A percentile compares a stretch with the other conserved stretches of the same genome.
Evolutionary conservation across 371 early-diverging fungal genomes (phyloP).

Genomic region (Syncephalastrum monosporum): DNA sequence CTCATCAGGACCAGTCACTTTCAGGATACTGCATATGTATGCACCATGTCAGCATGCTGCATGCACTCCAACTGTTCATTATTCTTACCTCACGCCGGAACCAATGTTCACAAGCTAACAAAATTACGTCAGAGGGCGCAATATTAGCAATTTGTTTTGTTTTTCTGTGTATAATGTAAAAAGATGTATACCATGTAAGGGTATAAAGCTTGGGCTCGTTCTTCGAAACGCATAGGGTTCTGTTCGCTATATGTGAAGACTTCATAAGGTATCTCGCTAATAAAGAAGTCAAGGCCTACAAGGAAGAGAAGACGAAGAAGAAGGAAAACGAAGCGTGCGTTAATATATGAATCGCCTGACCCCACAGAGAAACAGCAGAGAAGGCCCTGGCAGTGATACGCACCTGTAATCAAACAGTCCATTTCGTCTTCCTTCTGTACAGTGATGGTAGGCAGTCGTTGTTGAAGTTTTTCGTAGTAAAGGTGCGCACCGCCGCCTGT

Average conservation of each 20-base stretch:
- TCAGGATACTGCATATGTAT: conserved; percentile 59
- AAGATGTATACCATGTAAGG: conserved; percentile 72
- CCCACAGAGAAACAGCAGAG: no score
- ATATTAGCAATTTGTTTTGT: neutral
- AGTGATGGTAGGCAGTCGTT: conserved; percentile 53
- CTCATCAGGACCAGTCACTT: conserved; percentile 78
- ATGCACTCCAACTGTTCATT: neutral
- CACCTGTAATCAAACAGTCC: conserved; percentile 82
- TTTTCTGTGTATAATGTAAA: neutral
- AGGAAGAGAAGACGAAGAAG: neutral
- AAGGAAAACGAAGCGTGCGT: neutral
- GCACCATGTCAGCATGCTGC: neutral
- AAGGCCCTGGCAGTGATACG: neutral
- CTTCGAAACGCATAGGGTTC: conserved; percentile 83
- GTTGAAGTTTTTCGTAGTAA: conserved; percentile 60
- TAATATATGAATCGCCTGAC: neutral
- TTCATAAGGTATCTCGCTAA: conserved; percentile 91
- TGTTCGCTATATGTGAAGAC: conserved; percentile 88
- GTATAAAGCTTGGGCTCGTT: conserved; percentile 67
- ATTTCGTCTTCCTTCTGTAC: conserved; percentile 85
- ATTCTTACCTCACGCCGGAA: conserved; percentile 75
- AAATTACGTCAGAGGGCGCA: neutral
- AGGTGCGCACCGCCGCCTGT: conserved; percentile 89
- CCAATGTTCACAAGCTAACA: conserved; percentile 87
- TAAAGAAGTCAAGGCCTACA: conserved; percentile 86